phyloP scores from a whole-genome alignment of 768 basidiomycete species.

The Naematelia encephala region DNA sequence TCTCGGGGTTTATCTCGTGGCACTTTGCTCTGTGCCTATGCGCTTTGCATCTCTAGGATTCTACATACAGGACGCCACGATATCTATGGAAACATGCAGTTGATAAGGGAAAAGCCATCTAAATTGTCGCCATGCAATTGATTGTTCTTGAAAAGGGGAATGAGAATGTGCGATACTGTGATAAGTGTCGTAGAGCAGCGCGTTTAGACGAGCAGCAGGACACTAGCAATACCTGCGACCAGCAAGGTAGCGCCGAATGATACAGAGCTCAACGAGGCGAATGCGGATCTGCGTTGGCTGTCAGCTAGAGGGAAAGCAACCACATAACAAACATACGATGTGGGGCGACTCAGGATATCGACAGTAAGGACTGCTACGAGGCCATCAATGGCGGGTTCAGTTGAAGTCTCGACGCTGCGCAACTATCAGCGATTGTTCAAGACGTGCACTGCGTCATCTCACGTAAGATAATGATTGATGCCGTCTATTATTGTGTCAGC shows the following conservation, averaged over 20 bases:
- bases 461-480: slow-evolving; percentile 51
- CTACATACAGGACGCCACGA: too few species aligned
- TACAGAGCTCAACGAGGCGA: neutral
- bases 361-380: slow-evolving; percentile 75
- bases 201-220: neutral
- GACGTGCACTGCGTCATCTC: slow-evolving; percentile 3
- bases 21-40: neutral
- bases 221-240: neutral
- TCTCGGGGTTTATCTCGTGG: neutral
- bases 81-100: neutral
- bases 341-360: slow-evolving; percentile 56
- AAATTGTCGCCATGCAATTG: neutral
- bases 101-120: neutral
- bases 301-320: neutral
- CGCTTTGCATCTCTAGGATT: too few species aligned
- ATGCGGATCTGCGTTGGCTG: neutral
- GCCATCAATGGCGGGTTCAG: slow-evolving; percentile 64
- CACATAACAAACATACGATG: slow-evolving; percentile 15
- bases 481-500: slow-evolving; percentile 24
- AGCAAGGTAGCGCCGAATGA: neutral
- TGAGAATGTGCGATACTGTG: neutral
- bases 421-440: neutral
- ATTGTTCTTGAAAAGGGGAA: neutral
- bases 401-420: slow-evolving; percentile 30
- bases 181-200: neutral